Evolutionary conservation across 352 stramenopile genomes (phyloP).

Genomic region (Globisporangium radiosum): DNA sequence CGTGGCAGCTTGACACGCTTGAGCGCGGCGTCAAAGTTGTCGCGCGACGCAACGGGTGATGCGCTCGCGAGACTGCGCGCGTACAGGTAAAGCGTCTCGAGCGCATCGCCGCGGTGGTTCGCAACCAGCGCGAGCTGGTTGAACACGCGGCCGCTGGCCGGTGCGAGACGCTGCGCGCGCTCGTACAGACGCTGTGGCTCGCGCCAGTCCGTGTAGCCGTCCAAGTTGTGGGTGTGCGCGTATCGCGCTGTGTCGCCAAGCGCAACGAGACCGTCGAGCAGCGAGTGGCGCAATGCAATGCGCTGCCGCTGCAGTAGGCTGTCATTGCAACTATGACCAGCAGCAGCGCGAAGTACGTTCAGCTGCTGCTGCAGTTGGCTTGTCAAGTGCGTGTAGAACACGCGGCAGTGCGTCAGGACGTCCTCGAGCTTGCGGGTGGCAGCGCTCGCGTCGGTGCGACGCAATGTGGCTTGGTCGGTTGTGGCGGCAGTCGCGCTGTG

Average conservation of each 20-base stretch:
- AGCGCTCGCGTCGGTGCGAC: slow-evolving; percentile 2
- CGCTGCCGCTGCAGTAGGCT: not conserved
- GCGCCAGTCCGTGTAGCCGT: slow-evolving; percentile 20
- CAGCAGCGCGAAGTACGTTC: not conserved
- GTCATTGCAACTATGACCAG: not conserved
- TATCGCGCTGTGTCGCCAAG: slow-evolving; percentile 46
- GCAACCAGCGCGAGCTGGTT: slow-evolving; percentile 52
- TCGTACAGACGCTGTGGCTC: slow-evolving; percentile 28
- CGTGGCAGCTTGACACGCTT: slow-evolving; percentile 1
- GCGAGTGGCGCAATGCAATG: slow-evolving; percentile 15
- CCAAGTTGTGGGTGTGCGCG: slow-evolving; percentile 14
- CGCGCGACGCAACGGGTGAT: slow-evolving; percentile 25
- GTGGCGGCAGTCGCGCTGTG: not conserved
- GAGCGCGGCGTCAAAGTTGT: slow-evolving; percentile 36
- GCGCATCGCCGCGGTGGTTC: slow-evolving; percentile 20
- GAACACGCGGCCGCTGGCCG: slow-evolving; percentile 47
- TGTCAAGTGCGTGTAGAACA: slow-evolving; percentile 12
- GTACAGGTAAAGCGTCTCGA: slow-evolving; percentile 42
- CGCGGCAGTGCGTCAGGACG: slow-evolving; percentile 4
- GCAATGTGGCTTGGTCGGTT: slow-evolving; percentile 13
- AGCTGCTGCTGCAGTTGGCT: not conserved
- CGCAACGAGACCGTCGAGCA: slow-evolving; percentile 41
- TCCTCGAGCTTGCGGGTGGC: not conserved
- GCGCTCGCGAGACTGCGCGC: slow-evolving; percentile 33
- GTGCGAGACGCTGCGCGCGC: slow-evolving; percentile 24